phyloP scores from a whole-genome alignment of 805 yeast genomes.

The Wickerhamomyces mucosus region DNA sequence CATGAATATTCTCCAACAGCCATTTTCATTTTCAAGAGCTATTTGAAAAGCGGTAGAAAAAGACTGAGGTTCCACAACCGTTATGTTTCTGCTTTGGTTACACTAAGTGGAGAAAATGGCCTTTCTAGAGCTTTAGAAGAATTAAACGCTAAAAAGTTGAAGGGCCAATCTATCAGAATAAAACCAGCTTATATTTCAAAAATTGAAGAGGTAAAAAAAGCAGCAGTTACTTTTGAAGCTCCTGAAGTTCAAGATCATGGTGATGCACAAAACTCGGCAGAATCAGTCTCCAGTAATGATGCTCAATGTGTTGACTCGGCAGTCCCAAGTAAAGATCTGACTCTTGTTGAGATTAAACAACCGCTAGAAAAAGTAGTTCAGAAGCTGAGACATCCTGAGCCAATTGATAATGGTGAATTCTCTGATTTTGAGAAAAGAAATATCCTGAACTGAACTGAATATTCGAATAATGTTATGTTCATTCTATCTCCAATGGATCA shows the following conservation, averaged over 20 bases:
- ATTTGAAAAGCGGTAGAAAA: slow-evolving; percentile 16
- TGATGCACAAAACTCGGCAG: background rate
- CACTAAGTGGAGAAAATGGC: slow-evolving; percentile 32
- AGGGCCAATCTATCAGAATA: slow-evolving; percentile 26
- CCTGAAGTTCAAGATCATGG: background rate
- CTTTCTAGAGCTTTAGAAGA: slow-evolving; percentile 33
- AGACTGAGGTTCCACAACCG: slow-evolving; percentile 23
- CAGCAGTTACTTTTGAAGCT: slow-evolving; percentile 18
- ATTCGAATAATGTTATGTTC: too few relatives aligned
- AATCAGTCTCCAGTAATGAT: background rate
- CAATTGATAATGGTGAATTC: background rate
- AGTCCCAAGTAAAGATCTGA: background rate
- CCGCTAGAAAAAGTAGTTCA: background rate
- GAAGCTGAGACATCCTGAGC: background rate
- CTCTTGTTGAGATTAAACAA: too few relatives aligned
- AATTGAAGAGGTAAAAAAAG: slow-evolving; percentile 33
- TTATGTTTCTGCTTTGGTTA: slow-evolving; percentile 42
- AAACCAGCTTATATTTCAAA: slow-evolving; percentile 33
- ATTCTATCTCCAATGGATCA: too few relatives aligned
- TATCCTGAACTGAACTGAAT: too few relatives aligned
- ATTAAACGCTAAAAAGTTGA: slow-evolving; percentile 27
- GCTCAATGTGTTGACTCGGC: background rate
- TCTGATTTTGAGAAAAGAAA: too few relatives aligned
- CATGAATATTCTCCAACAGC: slow-evolving; percentile 35
- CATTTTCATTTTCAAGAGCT: slow-evolving; percentile 36